Base-by-base conservation (phyloP, 2,329 filamentous ascomycete species). In the Pezicula carpinea region DNA sequence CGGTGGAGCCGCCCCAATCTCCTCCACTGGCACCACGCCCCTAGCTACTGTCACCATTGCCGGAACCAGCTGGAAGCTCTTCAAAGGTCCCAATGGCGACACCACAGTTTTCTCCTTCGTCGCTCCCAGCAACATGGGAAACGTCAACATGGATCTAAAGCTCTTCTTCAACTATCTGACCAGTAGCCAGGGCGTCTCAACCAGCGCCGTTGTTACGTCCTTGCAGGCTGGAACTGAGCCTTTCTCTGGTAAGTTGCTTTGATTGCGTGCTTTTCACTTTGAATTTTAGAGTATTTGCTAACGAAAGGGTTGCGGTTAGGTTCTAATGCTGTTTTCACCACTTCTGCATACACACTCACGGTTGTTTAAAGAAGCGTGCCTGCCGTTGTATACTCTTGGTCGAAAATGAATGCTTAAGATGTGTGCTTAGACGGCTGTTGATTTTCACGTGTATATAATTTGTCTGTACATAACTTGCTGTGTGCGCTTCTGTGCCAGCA, bases 91-190 rank as follows among this genome's bases (percentile, higher is more conserved):
- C 15, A 82, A 84, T 55, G 76, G 77, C 29, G 63, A 66, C 45
- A 81, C 73, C 64, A 75, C 72, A 3, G 81, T 85, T 11, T 85
- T 74, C 67, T 79, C 75, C 56, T 85, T 81, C 53, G 74, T 80
- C 5, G 73, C 64, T 50, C 46, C 63, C 55, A 70, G 64, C 38
- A 64, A 72, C 31, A 64, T 76, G 18, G 69, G 66, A 21, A 71
- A 56, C 62, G 85, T 79, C 64, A 69, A 65, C 35, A 80, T 72
- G 23, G 78, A 85, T 59, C 57, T 84, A 52, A 71, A 70, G 55
- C 65, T 71, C 5, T 85, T 85, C 64, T 66, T 80, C 53, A 69
- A 66, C 13, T 83, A 83, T 60, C 67, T 85, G 33, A 69, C 69
- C 18, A 52, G 54, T 26, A 72, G 66, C 57, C 67, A 82, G 55